These are phyloP conservation scores for Aurinia saxatilis DNA, from an alignment of 345 rosid species.

Conservation along the genomic window DNA sequence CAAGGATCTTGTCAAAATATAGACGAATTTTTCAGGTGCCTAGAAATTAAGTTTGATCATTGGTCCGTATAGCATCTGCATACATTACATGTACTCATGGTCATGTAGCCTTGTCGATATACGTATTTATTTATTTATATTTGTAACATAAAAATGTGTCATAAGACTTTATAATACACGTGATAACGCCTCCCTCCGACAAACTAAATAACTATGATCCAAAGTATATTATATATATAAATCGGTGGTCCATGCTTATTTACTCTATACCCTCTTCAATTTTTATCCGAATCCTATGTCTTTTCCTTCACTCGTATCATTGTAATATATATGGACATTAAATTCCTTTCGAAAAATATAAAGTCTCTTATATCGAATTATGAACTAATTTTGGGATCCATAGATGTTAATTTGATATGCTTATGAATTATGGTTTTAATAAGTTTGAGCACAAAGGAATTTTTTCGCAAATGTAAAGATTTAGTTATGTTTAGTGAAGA, in stretches of 20 bases:
- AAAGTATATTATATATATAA: not conserved
- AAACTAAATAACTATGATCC: slow-evolving; percentile 4
- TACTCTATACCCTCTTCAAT: slow-evolving; percentile 3
- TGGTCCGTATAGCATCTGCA: not conserved
- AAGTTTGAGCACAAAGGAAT: not conserved
- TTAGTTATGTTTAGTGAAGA: not conserved
- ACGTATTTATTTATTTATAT: not conserved
- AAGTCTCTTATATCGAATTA: not conserved
- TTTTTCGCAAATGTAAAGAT: not conserved
- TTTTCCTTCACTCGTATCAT: not conserved
- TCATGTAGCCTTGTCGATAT: not conserved
- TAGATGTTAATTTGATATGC: not conserved
- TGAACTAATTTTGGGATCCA: not conserved
- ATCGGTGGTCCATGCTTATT: slow-evolving; percentile 19
- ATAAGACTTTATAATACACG: slow-evolving; percentile 10
- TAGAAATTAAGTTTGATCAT: not conserved
- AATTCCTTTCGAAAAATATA: not conserved
- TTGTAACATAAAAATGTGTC: not conserved
- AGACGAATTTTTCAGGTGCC: not conserved
- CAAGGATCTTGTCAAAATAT: not conserved
- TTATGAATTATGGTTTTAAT: not conserved
- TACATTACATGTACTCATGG: not conserved
- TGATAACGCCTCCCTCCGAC: slow-evolving; percentile 1
- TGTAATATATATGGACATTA: too few species aligned
- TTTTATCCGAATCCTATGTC: slow-evolving; percentile 22